phyloP scores from a whole-genome alignment of 306 rosid species.

The Adenanthera pavonina region DNA sequence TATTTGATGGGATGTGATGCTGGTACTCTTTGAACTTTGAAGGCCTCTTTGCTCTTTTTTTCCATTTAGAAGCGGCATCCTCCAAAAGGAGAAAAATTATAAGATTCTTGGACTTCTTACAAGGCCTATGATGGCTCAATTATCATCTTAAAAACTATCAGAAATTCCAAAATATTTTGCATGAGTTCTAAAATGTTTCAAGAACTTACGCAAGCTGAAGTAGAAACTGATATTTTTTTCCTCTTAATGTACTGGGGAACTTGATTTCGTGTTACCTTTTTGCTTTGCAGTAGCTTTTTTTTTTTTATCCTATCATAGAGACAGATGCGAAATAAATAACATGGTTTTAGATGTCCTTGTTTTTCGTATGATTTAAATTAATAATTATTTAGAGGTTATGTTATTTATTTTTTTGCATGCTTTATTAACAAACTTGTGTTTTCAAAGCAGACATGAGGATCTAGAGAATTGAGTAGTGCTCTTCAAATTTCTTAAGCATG shows the following conservation, averaged over 20 bases:
- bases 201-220: neutral
- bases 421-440: neutral
- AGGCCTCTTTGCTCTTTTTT: neutral
- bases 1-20: neutral
- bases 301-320: neutral
- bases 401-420: neutral
- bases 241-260: neutral
- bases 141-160: neutral
- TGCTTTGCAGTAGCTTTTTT: neutral
- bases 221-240: neutral
- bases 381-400: neutral
- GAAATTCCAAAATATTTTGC: slow-evolving; percentile 2
- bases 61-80: neutral
- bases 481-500: neutral
- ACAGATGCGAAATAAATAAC: neutral
- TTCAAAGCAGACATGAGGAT: neutral
- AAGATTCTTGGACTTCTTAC: neutral
- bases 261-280: neutral
- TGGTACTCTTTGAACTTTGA: neutral
- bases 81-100: neutral
- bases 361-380: neutral
- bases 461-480: neutral
- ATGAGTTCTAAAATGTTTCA: neutral
- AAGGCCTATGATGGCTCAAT: neutral
- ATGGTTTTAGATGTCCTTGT: neutral